A percentile compares a stretch with the other conserved stretches of the same genome.
phyloP scores from a whole-genome alignment of 2,329 filamentous ascomycete species.

The Xylariales sp. region DNA sequence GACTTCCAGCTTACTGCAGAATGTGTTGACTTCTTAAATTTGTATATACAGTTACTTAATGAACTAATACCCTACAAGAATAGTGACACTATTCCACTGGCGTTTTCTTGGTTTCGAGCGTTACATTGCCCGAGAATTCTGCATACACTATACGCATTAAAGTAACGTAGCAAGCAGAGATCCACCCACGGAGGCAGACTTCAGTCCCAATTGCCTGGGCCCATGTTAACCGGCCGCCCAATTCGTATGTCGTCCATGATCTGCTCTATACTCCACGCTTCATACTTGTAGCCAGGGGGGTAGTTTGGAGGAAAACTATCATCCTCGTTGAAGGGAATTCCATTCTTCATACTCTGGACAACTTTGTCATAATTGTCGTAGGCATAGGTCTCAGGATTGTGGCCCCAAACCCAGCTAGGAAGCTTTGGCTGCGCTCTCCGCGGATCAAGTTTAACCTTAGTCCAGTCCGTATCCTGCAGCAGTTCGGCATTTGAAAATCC shows the following conservation, averaged over 20 bases:
- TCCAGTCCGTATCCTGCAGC: constrained; percentile 32
- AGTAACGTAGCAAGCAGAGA: too few species aligned
- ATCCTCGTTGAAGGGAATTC: constrained; percentile 24
- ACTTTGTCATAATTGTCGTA: constrained; percentile 30
- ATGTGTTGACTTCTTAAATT: too few species aligned
- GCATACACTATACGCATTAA: too few species aligned
- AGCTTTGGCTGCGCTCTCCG: constrained; percentile 29
- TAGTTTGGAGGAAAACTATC: constrained; percentile 29
- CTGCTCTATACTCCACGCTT: constrained; percentile 37
- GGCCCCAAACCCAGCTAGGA: constrained; percentile 32
- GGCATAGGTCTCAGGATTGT: constrained; percentile 32
- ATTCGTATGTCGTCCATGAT: constrained; percentile 33
- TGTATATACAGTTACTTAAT: too few species aligned
- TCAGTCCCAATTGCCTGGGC: constrained; percentile 26
- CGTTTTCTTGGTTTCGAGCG: too few species aligned
- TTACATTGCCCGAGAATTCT: too few species aligned
- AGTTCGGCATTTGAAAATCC: constrained; percentile 32
- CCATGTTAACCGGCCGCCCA: constrained; percentile 29
- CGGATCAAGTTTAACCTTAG: constrained; percentile 25
- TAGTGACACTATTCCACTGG: too few species aligned
- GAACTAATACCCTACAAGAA: too few species aligned
- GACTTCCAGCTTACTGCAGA: too few species aligned
- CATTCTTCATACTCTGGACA: constrained; percentile 26
- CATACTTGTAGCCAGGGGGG: constrained; percentile 29
- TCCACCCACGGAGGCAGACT: neutral